Evolutionary conservation across 441 rosid genomes (phyloP).

Genomic region (Manihot esculenta): DNA sequence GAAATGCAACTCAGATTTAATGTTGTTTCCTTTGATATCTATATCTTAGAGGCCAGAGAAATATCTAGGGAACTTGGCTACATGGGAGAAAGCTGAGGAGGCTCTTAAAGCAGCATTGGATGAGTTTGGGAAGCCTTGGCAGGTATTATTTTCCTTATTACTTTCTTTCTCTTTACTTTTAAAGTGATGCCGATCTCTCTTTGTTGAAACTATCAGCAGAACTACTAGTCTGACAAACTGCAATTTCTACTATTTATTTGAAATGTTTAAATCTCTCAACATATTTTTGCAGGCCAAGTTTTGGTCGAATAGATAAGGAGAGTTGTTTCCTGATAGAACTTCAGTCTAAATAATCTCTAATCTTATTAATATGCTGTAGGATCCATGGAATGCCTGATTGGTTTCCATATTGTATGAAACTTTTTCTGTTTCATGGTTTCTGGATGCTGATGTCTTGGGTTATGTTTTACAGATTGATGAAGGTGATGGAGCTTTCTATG

Average conservation of each 20-base stretch:
- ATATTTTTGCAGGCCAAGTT: neutral
- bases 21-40: slow-evolving; percentile 14
- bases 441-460: slow-evolving; percentile 18
- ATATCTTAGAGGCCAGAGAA: slow-evolving; percentile 87
- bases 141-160: slow-evolving; percentile 44
- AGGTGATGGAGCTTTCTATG: slow-evolving; percentile 99
- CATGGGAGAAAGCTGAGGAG: slow-evolving; percentile 94
- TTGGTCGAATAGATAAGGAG: neutral
- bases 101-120: slow-evolving; percentile 77
- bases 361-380: neutral
- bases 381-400: neutral
- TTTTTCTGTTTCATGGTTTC: slow-evolving; percentile 4
- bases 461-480: slow-evolving; percentile 63
- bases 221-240: neutral
- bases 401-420: slow-evolving; percentile 11
- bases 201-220: neutral
- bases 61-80: slow-evolving; percentile 67
- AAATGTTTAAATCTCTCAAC: neutral
- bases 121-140: slow-evolving; percentile 85
- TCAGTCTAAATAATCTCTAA: neutral
- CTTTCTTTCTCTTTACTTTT: slow-evolving; percentile 9
- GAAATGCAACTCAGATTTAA: neutral
- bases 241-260: neutral
- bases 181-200: neutral
- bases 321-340: neutral